phyloP scores from a whole-genome alignment of 2,329 filamentous ascomycete species.

The Colletotrichum scovillei region DNA sequence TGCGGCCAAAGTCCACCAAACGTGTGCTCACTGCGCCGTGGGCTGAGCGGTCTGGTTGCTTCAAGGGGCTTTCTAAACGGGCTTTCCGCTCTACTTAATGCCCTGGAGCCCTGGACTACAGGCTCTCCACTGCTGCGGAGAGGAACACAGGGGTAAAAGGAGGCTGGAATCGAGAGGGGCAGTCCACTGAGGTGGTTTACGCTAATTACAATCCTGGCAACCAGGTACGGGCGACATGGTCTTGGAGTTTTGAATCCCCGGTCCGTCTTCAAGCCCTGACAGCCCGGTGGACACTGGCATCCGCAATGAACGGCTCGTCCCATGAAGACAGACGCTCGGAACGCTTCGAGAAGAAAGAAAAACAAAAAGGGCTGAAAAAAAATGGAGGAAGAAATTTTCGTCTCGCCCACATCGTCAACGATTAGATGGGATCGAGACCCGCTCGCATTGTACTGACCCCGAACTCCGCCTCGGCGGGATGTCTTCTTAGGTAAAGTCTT shows the following conservation, averaged over 20 bases:
- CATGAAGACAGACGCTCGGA: slow-evolving; percentile 1
- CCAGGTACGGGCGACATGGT: background rate
- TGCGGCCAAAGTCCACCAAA: background rate
- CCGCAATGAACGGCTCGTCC: slow-evolving; percentile 11
- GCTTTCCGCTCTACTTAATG: slow-evolving; percentile 6
- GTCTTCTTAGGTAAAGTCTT: background rate
- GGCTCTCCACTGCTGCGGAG: background rate
- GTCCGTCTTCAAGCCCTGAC: background rate
- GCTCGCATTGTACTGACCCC: slow-evolving; percentile 3
- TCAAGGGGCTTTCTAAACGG: background rate
- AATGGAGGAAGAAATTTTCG: background rate
- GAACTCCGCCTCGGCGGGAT: slow-evolving; percentile 21
- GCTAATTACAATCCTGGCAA: slow-evolving; percentile 4
- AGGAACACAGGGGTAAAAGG: background rate
- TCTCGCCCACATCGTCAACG: background rate
- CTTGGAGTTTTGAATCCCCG: background rate
- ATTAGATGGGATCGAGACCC: slow-evolving; percentile 10
- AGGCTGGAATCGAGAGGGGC: background rate
- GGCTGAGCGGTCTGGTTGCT: background rate
- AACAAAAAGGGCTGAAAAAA: background rate
- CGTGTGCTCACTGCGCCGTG: background rate
- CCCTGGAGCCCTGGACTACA: background rate
- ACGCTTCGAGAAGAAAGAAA: slow-evolving; percentile 8
- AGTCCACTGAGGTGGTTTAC: background rate
- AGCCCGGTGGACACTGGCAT: background rate